These are phyloP conservation scores for Aspergillus uvarum DNA, from an alignment of 2,329 filamentous ascomycete species.

Conservation along the genomic window DNA sequence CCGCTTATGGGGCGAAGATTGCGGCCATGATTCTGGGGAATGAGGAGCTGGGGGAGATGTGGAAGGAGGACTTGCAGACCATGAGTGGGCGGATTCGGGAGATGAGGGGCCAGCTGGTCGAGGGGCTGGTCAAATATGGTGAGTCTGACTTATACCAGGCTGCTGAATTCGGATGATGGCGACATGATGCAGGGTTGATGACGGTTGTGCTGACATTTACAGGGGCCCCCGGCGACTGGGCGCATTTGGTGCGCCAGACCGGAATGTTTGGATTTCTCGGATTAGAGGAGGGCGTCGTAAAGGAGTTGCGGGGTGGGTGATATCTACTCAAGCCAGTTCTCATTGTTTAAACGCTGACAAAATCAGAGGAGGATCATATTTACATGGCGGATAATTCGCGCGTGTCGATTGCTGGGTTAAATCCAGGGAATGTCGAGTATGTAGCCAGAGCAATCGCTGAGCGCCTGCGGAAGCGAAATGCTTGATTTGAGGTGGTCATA, in stretches of 20 bases:
- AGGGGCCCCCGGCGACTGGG: conserved; percentile 69
- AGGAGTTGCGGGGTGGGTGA: conserved; percentile 31
- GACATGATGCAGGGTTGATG: neutral
- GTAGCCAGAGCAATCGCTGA: conserved; percentile 28
- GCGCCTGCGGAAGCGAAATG: neutral
- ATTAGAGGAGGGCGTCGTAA: conserved; percentile 46
- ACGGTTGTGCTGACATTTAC: conserved; percentile 49
- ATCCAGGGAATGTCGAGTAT: conserved; percentile 50
- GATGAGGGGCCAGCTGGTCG: conserved; percentile 76
- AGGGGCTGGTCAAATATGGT: conserved; percentile 46
- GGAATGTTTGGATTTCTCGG: conserved; percentile 90
- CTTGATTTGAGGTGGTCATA: neutral
- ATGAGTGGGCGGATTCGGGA: conserved; percentile 91
- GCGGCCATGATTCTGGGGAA: conserved; percentile 79
- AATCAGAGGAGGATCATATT: conserved; percentile 43
- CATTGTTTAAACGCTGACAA: neutral
- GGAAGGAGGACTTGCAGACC: conserved; percentile 81
- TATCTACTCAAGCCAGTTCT: too few species aligned
- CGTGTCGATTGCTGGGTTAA: conserved; percentile 92
- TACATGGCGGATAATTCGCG: conserved; percentile 76
- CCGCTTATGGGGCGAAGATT: conserved; percentile 85
- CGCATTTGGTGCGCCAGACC: conserved; percentile 73
- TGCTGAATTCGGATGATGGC: too few species aligned
- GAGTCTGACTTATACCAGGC: neutral
- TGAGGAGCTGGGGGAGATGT: conserved; percentile 71